Percentiles rank a stretch among this genome's conserved stretches.
These are phyloP conservation scores for Panicum hallii DNA, from an alignment of 202 grass and related monocot genomes.

Conservation along the genomic window DNA sequence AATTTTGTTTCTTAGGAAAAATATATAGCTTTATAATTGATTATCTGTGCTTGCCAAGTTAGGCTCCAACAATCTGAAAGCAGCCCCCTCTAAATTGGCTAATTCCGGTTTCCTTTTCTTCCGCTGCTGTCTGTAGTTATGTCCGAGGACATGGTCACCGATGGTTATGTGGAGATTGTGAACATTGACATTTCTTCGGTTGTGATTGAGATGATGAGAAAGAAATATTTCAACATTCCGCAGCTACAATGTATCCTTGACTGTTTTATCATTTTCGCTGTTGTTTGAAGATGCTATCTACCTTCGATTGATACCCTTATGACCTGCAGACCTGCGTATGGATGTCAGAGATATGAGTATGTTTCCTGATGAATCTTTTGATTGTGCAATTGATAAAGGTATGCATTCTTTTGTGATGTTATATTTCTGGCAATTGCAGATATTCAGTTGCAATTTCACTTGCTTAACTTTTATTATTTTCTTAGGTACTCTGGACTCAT, in stretches of 20 bases:
- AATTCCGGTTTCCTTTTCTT: neutral
- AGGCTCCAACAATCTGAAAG: neutral
- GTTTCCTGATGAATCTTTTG: slow-evolving; percentile 86
- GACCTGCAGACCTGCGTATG: slow-evolving; percentile 82
- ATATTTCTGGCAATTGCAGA: slow-evolving; percentile 36
- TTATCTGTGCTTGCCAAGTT: neutral
- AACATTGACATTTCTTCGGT: slow-evolving; percentile 95
- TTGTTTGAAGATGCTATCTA: slow-evolving; percentile 22
- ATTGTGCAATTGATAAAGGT: slow-evolving; percentile 99
- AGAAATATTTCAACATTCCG: slow-evolving; percentile 73
- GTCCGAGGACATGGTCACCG: slow-evolving; percentile 96
- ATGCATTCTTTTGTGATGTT: slow-evolving; percentile 31
- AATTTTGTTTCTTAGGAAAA: neutral
- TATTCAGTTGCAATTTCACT: neutral
- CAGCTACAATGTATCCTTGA: slow-evolving; percentile 85
- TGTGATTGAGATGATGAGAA: slow-evolving; percentile 93
- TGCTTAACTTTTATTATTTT: slow-evolving; percentile 27
- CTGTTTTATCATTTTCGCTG: slow-evolving; percentile 1
- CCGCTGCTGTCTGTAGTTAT: slow-evolving; percentile 62
- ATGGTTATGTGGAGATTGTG: slow-evolving; percentile 84
- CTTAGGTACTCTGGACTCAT: slow-evolving; percentile 93
- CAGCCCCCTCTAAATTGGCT: neutral
- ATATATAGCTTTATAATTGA: neutral
- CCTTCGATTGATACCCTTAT: slow-evolving; percentile 52
- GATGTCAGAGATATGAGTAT: slow-evolving; percentile 95